phyloP scores from a whole-genome alignment of 192 early-diverging fungal genomes.

The Gryganskiella cystojenkinii region DNA sequence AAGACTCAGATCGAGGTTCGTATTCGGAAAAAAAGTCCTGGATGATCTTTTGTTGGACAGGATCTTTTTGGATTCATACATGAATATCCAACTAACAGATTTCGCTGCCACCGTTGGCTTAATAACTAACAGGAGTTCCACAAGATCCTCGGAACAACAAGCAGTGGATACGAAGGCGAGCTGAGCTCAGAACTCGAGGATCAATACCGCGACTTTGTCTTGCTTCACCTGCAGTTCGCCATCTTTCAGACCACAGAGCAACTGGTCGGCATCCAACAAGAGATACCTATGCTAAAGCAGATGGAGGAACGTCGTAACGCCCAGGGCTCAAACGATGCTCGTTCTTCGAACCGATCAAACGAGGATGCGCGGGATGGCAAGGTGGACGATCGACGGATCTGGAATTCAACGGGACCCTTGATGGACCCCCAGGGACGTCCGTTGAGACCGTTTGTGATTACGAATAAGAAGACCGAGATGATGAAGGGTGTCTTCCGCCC shows the following conservation, averaged over 20 bases:
- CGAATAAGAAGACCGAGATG: slow-evolving; percentile 77
- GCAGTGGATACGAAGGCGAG: slow-evolving; percentile 34
- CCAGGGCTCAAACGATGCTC: slow-evolving; percentile 22
- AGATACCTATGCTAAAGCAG: slow-evolving; percentile 81
- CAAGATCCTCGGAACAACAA: slow-evolving; percentile 40
- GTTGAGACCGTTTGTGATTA: slow-evolving; percentile 90
- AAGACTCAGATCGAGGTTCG: slow-evolving; percentile 62
- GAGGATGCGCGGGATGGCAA: slow-evolving; percentile 44
- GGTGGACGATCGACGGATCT: slow-evolving; percentile 16
- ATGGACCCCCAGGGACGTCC: slow-evolving; percentile 65
- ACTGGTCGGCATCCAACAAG: slow-evolving; percentile 76
- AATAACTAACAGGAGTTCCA: slow-evolving; percentile 24
- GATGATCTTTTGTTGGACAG: not conserved
- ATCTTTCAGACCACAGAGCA: slow-evolving; percentile 79
- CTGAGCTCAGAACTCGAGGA: slow-evolving; percentile 71
- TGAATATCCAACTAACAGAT: not conserved
- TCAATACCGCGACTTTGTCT: slow-evolving; percentile 75
- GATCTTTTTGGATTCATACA: not conserved
- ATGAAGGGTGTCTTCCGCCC: slow-evolving; percentile 86
- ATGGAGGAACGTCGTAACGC: slow-evolving; percentile 69
- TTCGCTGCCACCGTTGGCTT: not conserved
- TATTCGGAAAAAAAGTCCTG: too few species aligned
- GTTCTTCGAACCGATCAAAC: slow-evolving; percentile 10
- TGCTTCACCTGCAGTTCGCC: slow-evolving; percentile 79
- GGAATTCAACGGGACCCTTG: slow-evolving; percentile 59